Percentiles rank a stretch among this genome's conserved stretches.
phyloP scores from a whole-genome alignment of 148 eudicot species.

The Silene conica region DNA sequence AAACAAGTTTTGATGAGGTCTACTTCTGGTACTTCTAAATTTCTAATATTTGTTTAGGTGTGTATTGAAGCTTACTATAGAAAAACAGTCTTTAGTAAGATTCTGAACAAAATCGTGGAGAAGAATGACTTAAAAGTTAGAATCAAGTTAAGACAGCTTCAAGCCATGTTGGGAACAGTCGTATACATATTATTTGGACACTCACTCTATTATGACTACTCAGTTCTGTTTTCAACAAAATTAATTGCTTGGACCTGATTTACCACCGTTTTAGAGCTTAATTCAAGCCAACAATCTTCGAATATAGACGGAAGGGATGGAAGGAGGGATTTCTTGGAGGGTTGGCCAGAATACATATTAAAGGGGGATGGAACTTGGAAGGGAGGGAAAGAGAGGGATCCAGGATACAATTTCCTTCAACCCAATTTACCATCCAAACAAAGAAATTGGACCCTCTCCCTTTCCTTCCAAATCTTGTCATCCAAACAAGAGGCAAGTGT shows the following conservation, averaged over 20 bases:
- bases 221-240: not conserved
- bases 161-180: not conserved
- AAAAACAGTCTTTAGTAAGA: not conserved
- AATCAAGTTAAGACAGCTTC: not conserved
- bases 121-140: not conserved
- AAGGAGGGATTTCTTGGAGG: too few relatives aligned
- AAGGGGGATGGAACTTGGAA: too few relatives aligned
- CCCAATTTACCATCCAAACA: not conserved
- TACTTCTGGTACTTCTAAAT: not conserved
- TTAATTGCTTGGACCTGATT: not conserved
- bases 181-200: not conserved
- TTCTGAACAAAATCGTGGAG: not conserved
- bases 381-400: too few relatives aligned
- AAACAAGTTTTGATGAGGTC: not conserved
- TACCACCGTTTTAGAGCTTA: not conserved
- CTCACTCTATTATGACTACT: not conserved
- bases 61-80: not conserved
- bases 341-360: too few relatives aligned
- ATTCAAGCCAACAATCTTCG: not conserved
- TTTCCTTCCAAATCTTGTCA: too few relatives aligned
- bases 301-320: too few relatives aligned
- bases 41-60: not conserved
- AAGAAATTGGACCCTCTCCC: not conserved
- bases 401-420: too few relatives aligned
- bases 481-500: too few relatives aligned